Evolutionary conservation across 2,329 filamentous ascomycete species (phyloP), one percentile per base, ranked within the genome.

Genomic region (Cladophialophora chaetospira): DNA sequence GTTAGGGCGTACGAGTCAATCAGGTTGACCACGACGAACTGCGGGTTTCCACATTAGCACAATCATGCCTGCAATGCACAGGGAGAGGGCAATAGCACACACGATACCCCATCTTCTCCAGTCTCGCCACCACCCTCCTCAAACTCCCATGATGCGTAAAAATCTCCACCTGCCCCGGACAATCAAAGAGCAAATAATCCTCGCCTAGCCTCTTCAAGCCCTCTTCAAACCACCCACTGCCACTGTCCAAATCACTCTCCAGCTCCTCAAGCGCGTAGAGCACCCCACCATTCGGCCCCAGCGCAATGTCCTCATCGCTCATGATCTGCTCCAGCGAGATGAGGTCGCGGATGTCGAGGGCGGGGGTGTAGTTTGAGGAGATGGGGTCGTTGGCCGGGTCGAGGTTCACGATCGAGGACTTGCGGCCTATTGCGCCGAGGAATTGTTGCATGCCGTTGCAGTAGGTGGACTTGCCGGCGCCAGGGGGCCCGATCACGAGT

Each of bases 391-490:
- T 99, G 53, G 94, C 94, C 23, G 94, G 94, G 75, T 99, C 94
- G 64, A 99, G 87, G 71, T 99, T 99, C 57, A 97, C 90, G 33
- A 97, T 86, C 13, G 91, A 95, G 78, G 91, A 96, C 73, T 95
- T 92, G 55, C 94, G 88, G 59, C 92, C 91, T 71, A 99, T 96
- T 62, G 94, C 93, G 64, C 88, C 88, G 81, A 97, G 88, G 77
- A 99, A 99, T 76, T 99, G 94, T 70, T 97, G 90, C 89, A 99
- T 96, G 70, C 94, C 94, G 85, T 97, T 91, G 79, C 93, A 97
- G 72, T 96, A 97, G 5, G 94, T 99, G 63, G 91, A 97, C 77
- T 99, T 99, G 60, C 94, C 94, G 26, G 91, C 86, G 68, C 94
- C 94, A 5, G 94, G 94, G 65, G 92, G 93, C n/a, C 94, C 94